Evolutionary conservation across 805 yeast species (phyloP).

Genomic region (Candida ortonii): DNA sequence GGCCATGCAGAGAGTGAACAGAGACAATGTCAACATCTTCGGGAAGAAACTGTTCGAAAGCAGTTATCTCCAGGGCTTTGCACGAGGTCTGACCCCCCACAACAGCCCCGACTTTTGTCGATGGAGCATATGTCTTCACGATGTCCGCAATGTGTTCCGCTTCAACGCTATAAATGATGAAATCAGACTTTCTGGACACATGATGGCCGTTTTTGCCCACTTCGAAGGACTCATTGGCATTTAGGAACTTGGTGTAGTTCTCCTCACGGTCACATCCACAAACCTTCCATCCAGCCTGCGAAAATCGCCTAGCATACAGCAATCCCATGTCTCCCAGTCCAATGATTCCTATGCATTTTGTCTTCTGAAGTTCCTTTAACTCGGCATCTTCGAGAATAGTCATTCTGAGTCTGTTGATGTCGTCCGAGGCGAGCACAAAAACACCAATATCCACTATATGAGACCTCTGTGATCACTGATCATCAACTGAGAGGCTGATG

Average conservation of each 20-base stretch:
- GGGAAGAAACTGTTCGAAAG: conserved; percentile 77
- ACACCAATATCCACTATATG: no score
- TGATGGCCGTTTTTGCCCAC: conserved; percentile 76
- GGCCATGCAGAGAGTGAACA: conserved; percentile 93
- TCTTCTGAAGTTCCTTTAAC: conserved; percentile 18
- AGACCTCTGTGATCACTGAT: no score
- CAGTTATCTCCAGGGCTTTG: conserved; percentile 83
- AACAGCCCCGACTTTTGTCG: conserved; percentile 80
- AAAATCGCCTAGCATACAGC: conserved; percentile 74
- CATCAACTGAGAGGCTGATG: no score
- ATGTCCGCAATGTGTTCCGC: conserved; percentile 79
- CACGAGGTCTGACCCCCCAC: conserved; percentile 99
- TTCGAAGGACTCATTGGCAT: conserved; percentile 42
- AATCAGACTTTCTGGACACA: conserved; percentile 80
- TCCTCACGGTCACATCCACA: conserved; percentile 86
- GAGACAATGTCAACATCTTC: conserved; percentile 78
- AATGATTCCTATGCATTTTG: conserved; percentile 77
- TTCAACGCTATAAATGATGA: conserved; percentile 86
- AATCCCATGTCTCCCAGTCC: conserved; percentile 98
- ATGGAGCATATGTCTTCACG: conserved; percentile 76
- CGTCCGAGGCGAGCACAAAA: neutral
- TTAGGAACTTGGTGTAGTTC: conserved; percentile 43
- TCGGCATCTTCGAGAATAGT: conserved; percentile 15
- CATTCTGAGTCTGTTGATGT: conserved; percentile 5
- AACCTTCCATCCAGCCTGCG: conserved; percentile 84